Evolutionary conservation across 768 basidiomycete species (phyloP), one percentile per base, ranked within the genome.

Genomic region (Tricholoma furcatifolium): DNA sequence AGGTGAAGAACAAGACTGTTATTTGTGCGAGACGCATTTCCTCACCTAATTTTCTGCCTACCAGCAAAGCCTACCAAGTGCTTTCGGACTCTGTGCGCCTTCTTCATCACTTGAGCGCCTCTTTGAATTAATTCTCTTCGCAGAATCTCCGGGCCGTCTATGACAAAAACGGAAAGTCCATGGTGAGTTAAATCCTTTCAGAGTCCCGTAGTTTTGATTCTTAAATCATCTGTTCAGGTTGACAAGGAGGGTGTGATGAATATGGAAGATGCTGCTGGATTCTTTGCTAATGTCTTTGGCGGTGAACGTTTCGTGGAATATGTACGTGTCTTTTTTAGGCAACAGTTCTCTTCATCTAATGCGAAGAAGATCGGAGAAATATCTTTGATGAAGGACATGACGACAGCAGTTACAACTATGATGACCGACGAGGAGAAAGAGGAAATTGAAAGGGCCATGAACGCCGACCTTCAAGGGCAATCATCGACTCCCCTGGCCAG

Each of bases 251-350:
- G 88, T n/a, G 81, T 77, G 14, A 65, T 81, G 41, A 84, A 78
- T 36, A 88, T 95, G 81, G 89, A 93, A 42, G 95, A 99, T 63
- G 93, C 97, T 3, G 87, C 91, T 34, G 88, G 90, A 53, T 91
- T 99, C 77, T 99, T 99, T 65, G 88, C 91, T 17, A 88, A 90
- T 63, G 91, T 98, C 14, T 99, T 99, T 66, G 94, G 94, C 47
- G 96, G 97, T 20, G 95, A 96, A 63, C 81, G 89, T 21, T 97
- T 97, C 67, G 71, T 76, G 53, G 92, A 94, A 66, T 93, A 92
- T 64, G 92, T 95, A 68, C 68, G 92, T 77, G 24, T 17, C 9
- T 43, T 42, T 35, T 41, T n/a, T 10, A 50, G 6, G 34, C 51
- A 27, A 14, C 31, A 6, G 43, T 31, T 15, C 27, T 43, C 20